Conservation (phyloP, 495 filamentous ascomycete genomes). For the Achaetomiella virescens region DNA sequence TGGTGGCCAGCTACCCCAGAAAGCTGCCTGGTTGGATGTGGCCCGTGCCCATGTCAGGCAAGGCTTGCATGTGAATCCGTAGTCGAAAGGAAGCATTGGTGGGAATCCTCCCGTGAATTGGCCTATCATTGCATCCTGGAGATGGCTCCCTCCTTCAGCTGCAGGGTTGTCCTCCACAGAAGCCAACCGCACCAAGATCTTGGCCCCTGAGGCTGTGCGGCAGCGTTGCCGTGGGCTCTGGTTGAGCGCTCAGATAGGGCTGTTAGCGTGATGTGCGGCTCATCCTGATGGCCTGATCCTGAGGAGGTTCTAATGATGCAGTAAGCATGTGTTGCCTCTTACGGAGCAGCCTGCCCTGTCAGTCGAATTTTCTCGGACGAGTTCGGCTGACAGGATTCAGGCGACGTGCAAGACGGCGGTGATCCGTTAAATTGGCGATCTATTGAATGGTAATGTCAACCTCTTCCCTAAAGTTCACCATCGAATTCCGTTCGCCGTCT, state of each 20-base stretch:
- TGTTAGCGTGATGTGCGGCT: neutral
- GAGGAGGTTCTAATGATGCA: neutral
- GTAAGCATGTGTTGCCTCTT: neutral
- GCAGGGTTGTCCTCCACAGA: neutral
- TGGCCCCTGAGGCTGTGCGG: neutral
- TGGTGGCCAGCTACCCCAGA: neutral
- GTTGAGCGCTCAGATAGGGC: neutral
- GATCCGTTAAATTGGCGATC: neutral
- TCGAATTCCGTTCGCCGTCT: neutral
- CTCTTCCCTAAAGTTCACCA: neutral
- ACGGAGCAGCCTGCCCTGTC: neutral
- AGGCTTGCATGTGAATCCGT: neutral
- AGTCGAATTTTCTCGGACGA: neutral
- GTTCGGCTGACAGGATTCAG: neutral
- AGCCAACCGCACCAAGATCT: no score
- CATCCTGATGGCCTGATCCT: neutral
- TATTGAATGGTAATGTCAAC: slow-evolving; percentile 2
- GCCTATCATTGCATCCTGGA: neutral
- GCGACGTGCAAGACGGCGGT: neutral
- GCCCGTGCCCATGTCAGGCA: neutral
- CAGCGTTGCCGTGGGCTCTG: neutral
- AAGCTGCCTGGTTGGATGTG: neutral
- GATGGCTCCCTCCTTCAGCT: neutral
- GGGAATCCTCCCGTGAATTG: neutral
- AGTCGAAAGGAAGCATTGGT: neutral